phyloP scores from a whole-genome alignment of 306 rosid genomes.

The Lathyrus aphaca region DNA sequence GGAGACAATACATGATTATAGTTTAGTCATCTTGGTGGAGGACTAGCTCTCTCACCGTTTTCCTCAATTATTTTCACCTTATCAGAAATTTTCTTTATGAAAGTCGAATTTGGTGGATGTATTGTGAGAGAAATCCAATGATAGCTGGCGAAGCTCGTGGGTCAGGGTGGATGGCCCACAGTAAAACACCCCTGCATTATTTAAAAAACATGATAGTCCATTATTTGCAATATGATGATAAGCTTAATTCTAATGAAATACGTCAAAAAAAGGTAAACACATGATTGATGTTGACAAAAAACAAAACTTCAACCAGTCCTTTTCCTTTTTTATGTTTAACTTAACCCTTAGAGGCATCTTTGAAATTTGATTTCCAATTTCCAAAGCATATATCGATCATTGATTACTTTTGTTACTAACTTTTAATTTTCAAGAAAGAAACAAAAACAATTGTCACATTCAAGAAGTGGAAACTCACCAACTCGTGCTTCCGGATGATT shows the following conservation, averaged over 20 bases:
- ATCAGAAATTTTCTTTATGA: constrained; percentile 64
- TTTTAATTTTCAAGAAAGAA: constrained; percentile 9
- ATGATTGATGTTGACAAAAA: constrained; percentile 5
- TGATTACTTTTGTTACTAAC: neutral
- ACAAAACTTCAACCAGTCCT: neutral
- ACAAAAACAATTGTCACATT: constrained; percentile 14
- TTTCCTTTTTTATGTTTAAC: constrained; percentile 2
- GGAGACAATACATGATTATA: neutral
- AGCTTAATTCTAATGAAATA: neutral
- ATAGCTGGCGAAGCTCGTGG: constrained; percentile 50
- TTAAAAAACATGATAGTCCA: constrained; percentile 35
- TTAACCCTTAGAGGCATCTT: neutral
- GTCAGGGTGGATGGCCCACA: constrained; percentile 53
- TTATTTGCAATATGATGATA: constrained; percentile 28
- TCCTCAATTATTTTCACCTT: constrained; percentile 25
- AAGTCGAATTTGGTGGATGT: constrained; percentile 59
- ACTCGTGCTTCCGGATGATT: constrained; percentile 57
- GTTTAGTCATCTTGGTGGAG: constrained; percentile 27
- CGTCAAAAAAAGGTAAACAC: neutral
- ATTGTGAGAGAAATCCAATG: constrained; percentile 63
- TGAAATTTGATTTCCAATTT: constrained; percentile 3
- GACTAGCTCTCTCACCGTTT: constrained; percentile 18
- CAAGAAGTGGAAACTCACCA: constrained; percentile 56
- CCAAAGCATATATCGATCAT: constrained; percentile 10
- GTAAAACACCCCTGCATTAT: constrained; percentile 71